Percentiles rank a stretch among this genome's conserved stretches.
Evolutionary conservation across 1,139 yeast species (phyloP).

Genomic region (Blastobotrys arbuscula): DNA sequence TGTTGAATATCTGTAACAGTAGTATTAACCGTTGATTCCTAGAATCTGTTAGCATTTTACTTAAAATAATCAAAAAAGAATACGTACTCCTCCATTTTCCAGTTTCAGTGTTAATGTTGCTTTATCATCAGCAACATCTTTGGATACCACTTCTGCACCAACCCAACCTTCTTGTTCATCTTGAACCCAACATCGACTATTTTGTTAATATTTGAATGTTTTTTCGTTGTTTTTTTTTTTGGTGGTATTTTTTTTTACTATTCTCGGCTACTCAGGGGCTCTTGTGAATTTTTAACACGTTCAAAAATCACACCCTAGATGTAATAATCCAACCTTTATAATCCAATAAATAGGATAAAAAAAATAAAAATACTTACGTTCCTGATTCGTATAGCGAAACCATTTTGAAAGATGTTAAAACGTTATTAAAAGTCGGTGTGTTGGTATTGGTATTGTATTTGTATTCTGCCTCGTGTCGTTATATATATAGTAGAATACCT

Average conservation of each 20-base stretch:
- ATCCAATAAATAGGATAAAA: neutral
- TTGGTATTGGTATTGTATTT: neutral
- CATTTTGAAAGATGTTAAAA: constrained; percentile 14
- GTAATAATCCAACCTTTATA: neutral
- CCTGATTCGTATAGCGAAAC: constrained; percentile 30
- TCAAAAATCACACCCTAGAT: neutral
- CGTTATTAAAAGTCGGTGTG: neutral
- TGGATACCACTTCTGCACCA: constrained; percentile 69
- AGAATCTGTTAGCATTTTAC: neutral
- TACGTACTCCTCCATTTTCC: constrained; percentile 47
- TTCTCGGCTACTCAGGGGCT: constrained; percentile 4
- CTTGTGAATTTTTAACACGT: neutral
- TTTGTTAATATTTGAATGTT: neutral
- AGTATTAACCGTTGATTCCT: constrained; percentile 27
- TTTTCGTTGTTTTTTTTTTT: neutral
- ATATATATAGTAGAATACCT: too few relatives aligned
- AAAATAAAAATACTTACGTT: constrained; percentile 25
- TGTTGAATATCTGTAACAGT: constrained; percentile 45
- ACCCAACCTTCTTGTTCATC: constrained; percentile 87
- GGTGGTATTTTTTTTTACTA: neutral
- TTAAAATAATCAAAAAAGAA: neutral
- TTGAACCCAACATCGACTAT: constrained; percentile 87
- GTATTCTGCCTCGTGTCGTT: too few relatives aligned
- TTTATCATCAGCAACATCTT: constrained; percentile 47
- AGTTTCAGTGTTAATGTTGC: constrained; percentile 54